Conservation (phyloP, 2,329 filamentous ascomycete species). For the Colletotrichum sp. region DNA sequence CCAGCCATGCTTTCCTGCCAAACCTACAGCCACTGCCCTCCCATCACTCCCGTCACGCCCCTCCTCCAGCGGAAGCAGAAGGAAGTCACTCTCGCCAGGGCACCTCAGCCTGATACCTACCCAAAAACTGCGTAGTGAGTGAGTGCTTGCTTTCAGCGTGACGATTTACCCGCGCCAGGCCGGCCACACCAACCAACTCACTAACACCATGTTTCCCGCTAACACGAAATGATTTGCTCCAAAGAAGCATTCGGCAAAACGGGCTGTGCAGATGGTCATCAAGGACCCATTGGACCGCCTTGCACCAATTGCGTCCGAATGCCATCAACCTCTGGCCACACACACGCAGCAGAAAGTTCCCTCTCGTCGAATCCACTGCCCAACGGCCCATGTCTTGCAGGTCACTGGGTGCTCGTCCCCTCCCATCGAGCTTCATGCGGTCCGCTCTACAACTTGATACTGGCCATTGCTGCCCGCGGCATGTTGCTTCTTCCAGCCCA, state of each 20-base stretch:
- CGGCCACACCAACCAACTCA: neutral
- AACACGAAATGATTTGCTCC: slow-evolving; percentile 4
- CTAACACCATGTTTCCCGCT: neutral
- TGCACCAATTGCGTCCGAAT: neutral
- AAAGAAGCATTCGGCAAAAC: neutral
- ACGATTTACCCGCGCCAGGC: neutral
- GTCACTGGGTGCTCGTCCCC: neutral
- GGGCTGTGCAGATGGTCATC: neutral
- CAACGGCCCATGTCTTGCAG: neutral
- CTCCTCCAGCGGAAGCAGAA: slow-evolving; percentile 22
- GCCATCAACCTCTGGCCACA: neutral
- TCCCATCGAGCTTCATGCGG: slow-evolving; percentile 1
- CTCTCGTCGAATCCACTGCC: neutral
- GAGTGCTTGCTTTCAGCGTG: slow-evolving; percentile 1
- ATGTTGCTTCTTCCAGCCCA: neutral
- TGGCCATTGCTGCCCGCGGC: neutral
- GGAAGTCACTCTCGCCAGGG: neutral
- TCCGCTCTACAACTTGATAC: neutral
- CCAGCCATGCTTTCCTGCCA: slow-evolving; percentile 1
- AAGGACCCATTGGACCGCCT: neutral
- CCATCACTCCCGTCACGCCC: slow-evolving; percentile 24
- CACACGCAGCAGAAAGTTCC: neutral
- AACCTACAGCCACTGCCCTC: slow-evolving; percentile 25
- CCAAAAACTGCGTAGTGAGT: neutral
- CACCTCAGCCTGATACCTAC: neutral